Conservation (phyloP, 2,329 filamentous ascomycete genomes). For the Alternaria sp. region DNA sequence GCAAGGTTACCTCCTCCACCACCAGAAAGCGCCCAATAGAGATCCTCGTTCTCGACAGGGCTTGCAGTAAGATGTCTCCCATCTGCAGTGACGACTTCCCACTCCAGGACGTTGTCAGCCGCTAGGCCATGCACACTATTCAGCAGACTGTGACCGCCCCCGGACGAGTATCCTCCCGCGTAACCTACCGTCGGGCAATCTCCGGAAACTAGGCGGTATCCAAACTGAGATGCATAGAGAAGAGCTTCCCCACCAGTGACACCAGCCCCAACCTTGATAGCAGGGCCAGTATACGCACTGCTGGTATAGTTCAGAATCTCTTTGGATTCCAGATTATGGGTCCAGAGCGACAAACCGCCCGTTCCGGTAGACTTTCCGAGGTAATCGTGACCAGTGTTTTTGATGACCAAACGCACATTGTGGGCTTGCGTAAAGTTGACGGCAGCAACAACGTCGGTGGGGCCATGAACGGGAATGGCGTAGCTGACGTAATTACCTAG, state of each 20-base stretch:
- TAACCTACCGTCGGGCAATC: constrained; percentile 55
- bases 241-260: constrained; percentile 8
- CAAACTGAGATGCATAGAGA: not conserved
- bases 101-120: constrained; percentile 31
- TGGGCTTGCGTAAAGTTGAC: not conserved
- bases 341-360: constrained; percentile 35
- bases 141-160: constrained; percentile 62
- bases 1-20: too few relatives aligned
- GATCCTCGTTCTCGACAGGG: too few relatives aligned
- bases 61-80: too few relatives aligned
- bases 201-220: constrained; percentile 6
- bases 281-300: constrained; percentile 24
- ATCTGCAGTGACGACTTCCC: constrained; percentile 27
- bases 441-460: too few relatives aligned
- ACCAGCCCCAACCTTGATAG: constrained; percentile 32
- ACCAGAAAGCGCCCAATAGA: too few relatives aligned
- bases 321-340: constrained; percentile 31
- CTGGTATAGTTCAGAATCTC: constrained; percentile 18
- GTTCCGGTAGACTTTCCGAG: constrained; percentile 32
- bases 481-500: constrained; percentile 16
- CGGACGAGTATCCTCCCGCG: constrained; percentile 45
- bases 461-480: constrained; percentile 10
- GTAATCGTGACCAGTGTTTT: constrained; percentile 26
- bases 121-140: constrained; percentile 22
- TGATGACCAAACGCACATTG: constrained; percentile 28